Percentiles rank a stretch among this genome's conserved stretches.
These are phyloP conservation scores for Mrakiaceae sp. DNA, from an alignment of 1,284 basidiomycete species.

Conservation along the genomic window DNA sequence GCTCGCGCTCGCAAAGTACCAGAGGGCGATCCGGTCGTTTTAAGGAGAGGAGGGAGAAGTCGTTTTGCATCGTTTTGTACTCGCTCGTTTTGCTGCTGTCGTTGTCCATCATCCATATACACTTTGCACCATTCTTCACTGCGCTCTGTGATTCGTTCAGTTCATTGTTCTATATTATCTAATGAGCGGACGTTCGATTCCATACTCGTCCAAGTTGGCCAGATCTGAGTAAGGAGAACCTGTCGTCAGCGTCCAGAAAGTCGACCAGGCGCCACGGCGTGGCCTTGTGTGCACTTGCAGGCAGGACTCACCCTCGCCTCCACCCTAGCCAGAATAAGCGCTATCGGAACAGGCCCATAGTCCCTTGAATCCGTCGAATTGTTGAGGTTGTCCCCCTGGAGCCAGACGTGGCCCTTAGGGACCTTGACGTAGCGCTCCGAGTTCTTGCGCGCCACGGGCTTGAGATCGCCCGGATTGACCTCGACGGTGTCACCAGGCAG, in stretches of 20 bases:
- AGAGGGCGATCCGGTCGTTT: background rate
- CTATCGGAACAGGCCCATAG: conserved; percentile 85
- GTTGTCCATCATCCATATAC: too few relatives aligned
- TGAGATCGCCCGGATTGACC: conserved; percentile 57
- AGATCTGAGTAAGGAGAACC: background rate
- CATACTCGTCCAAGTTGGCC: background rate
- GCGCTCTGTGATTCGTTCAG: background rate
- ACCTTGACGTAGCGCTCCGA: conserved; percentile 48
- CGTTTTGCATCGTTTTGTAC: too few relatives aligned
- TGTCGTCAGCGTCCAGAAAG: too few relatives aligned
- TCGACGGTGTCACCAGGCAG: conserved; percentile 81
- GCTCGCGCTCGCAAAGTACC: conserved; percentile 2
- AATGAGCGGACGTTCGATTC: background rate
- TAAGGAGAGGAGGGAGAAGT: too few relatives aligned
- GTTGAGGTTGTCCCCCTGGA: conserved; percentile 77
- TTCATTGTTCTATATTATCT: background rate
- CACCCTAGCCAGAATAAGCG: conserved; percentile 64
- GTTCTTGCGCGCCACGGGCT: conserved; percentile 1
- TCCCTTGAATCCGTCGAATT: conserved; percentile 74
- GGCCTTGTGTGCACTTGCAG: background rate
- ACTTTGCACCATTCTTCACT: background rate
- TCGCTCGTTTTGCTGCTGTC: too few relatives aligned
- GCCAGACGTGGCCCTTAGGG: conserved; percentile 81
- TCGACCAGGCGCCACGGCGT: too few relatives aligned
- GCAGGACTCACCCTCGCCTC: conserved; percentile 52